Percentiles rank a stretch among this genome's conserved stretches.
These are phyloP conservation scores for Mallotus repandus DNA, from an alignment of 441 rosid genomes.

Conservation along the genomic window DNA sequence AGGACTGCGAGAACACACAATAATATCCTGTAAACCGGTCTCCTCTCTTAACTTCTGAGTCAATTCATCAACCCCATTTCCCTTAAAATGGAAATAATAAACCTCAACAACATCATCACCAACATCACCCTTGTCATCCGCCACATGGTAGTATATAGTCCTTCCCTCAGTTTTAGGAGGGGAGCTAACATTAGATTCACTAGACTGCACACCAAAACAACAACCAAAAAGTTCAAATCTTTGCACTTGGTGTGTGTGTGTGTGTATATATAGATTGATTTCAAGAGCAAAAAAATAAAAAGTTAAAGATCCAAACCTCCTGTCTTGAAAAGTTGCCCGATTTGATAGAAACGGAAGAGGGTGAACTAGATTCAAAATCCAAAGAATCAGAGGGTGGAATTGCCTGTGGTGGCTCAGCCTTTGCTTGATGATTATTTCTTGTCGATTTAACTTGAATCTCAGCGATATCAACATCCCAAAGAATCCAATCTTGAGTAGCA, in stretches of 20 bases:
- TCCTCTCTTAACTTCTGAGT: conserved; percentile 65
- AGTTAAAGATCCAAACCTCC: conserved; percentile 46
- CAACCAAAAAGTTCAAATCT: background rate
- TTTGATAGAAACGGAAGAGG: conserved; percentile 40
- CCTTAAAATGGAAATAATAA: conserved; percentile 64
- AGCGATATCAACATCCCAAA: conserved; percentile 76
- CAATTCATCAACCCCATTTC: conserved; percentile 65
- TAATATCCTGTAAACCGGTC: conserved; percentile 57
- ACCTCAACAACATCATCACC: conserved; percentile 56
- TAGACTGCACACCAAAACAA: conserved; percentile 40
- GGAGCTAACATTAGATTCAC: conserved; percentile 50
- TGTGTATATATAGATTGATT: too few relatives aligned
- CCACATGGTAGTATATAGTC: conserved; percentile 71
- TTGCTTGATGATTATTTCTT: background rate
- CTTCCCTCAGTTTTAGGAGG: conserved; percentile 74
- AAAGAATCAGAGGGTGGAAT: conserved; percentile 51
- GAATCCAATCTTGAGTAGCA: conserved; percentile 69
- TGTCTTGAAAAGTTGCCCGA: conserved; percentile 52
- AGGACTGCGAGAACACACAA: conserved; percentile 85
- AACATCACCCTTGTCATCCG: conserved; percentile 63
- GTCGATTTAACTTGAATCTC: conserved; percentile 54
- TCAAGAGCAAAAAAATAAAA: background rate
- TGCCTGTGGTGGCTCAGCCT: conserved; percentile 25
- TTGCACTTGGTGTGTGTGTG: background rate
- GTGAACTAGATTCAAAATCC: conserved; percentile 42